Evolutionary conservation across 208 protist species (phyloP).

Genomic region (Acanthamoeba royreba): DNA sequence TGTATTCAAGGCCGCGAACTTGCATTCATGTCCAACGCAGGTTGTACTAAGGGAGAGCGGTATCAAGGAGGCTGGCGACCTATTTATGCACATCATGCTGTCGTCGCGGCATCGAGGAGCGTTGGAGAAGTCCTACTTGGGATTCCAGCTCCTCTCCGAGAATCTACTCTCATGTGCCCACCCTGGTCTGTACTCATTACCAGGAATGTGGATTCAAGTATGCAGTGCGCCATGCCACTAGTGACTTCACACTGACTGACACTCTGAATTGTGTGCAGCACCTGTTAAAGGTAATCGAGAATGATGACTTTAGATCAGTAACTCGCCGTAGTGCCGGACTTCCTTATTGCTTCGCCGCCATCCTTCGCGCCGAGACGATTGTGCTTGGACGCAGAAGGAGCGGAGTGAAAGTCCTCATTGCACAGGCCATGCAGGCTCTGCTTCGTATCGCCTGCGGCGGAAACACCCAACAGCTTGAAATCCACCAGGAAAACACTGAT

Average conservation of each 20-base stretch:
- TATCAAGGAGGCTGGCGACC: neutral
- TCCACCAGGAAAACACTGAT: neutral
- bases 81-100: slow-evolving; percentile 20
- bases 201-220: neutral
- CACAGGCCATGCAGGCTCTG: neutral
- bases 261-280: neutral
- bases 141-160: neutral
- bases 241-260: neutral
- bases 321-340: neutral
- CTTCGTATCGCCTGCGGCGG: neutral
- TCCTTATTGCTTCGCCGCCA: slow-evolving; percentile 13
- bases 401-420: neutral
- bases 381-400: neutral
- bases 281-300: neutral
- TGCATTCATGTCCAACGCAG: neutral
- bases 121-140: slow-evolving; percentile 16
- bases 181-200: neutral
- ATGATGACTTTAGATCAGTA: neutral
- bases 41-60: neutral
- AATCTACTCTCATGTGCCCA: neutral
- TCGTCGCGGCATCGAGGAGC: neutral
- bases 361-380: neutral
- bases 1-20: neutral
- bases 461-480: neutral
- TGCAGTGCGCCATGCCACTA: neutral